Percentiles rank a stretch among this genome's conserved stretches.
Evolutionary conservation across 805 yeast genomes (phyloP).

Genomic region (Cyberlindnera petersonii): DNA sequence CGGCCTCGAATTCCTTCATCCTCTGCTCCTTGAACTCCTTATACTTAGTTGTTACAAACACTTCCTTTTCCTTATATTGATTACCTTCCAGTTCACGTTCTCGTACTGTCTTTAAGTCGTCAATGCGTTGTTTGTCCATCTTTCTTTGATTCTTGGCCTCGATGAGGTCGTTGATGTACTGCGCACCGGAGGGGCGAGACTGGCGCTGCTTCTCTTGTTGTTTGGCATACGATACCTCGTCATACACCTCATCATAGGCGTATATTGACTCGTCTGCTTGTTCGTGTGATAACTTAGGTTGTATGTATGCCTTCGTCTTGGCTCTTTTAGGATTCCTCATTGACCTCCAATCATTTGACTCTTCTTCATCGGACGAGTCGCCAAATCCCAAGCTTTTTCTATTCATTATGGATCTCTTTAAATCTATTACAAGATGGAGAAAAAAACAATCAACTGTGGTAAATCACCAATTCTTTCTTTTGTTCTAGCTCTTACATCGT

Average conservation of each 20-base stretch:
- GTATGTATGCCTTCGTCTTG: background rate
- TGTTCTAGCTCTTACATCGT: too few species aligned
- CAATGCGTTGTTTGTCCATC: constrained; percentile 38
- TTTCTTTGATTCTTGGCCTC: constrained; percentile 44
- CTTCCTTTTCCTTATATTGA: constrained; percentile 36
- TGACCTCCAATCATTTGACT: too few species aligned
- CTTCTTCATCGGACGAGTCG: constrained; percentile 5
- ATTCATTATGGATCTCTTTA: constrained; percentile 6
- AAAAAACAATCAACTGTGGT: background rate
- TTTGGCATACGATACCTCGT: constrained; percentile 29
- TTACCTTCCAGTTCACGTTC: constrained; percentile 40
- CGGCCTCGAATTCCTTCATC: constrained; percentile 1
- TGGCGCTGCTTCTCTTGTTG: constrained; percentile 1
- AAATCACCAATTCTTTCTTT: too few species aligned
- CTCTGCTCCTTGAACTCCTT: constrained; percentile 28
- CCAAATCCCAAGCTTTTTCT: constrained; percentile 18
- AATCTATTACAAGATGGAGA: background rate
- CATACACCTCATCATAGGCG: constrained; percentile 47
- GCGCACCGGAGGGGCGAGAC: constrained; percentile 17
- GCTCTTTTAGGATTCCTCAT: too few species aligned
- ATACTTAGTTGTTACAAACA: constrained; percentile 48
- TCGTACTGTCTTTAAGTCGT: constrained; percentile 34
- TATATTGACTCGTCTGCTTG: constrained; percentile 25
- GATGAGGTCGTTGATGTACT: constrained; percentile 39
- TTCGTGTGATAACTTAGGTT: background rate